phyloP scores from a whole-genome alignment of 2,329 filamentous ascomycete species.

The Ambrosiella xylebori region DNA sequence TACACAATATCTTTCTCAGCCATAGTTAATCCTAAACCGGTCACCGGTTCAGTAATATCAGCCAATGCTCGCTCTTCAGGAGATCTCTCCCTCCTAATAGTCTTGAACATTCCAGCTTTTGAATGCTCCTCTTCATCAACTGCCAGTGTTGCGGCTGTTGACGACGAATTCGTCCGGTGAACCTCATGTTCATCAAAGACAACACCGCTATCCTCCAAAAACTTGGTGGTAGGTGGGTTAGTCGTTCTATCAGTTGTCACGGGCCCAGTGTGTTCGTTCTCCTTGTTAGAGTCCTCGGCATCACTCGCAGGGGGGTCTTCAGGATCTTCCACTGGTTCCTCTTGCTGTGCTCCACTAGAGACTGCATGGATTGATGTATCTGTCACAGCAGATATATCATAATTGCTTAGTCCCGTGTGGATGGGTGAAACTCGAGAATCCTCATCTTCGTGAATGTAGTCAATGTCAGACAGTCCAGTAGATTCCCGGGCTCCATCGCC shows the following conservation, averaged over 20 bases:
- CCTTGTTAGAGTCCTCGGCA: not conserved
- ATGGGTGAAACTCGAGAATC: not conserved
- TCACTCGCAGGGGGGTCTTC: not conserved
- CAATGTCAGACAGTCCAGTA: not conserved
- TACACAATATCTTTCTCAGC: not conserved
- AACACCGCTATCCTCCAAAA: not conserved
- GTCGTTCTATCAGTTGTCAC: not conserved
- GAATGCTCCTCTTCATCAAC: not conserved
- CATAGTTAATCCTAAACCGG: not conserved
- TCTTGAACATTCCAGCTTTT: not conserved
- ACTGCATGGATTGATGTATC: not conserved
- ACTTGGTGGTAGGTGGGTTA: not conserved
- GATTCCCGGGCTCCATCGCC: not conserved
- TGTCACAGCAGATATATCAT: conserved; percentile 5
- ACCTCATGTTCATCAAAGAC: not conserved
- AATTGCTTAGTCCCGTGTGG: not conserved
- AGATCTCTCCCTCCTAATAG: not conserved
- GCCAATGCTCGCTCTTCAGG: not conserved
- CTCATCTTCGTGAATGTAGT: conserved; percentile 2
- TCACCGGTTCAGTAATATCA: not conserved
- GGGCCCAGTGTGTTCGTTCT: not conserved
- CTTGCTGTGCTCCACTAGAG: not conserved
- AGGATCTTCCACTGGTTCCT: not conserved
- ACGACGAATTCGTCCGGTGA: not conserved
- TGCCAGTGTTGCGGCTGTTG: not conserved